Evolutionary conservation across 257 asterid species (phyloP).

Genomic region (Solanum chmielewskii): DNA sequence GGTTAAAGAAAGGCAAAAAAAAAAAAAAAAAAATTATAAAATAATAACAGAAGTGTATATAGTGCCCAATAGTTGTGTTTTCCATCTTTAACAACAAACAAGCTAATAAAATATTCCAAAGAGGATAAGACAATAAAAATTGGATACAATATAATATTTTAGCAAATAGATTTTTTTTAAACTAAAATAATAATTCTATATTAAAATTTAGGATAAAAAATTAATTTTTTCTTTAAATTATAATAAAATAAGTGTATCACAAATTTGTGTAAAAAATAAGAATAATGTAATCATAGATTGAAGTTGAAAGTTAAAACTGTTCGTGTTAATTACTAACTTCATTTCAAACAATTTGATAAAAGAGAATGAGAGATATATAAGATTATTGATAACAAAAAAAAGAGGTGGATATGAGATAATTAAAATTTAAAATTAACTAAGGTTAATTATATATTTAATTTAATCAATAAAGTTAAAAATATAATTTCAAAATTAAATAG

Average conservation of each 20-base stretch:
- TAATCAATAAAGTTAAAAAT: not conserved
- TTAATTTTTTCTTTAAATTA: not conserved
- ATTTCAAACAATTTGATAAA: not conserved
- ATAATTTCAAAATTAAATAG: not conserved
- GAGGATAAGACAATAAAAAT: not conserved
- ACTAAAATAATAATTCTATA: not conserved
- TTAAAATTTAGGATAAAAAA: not conserved
- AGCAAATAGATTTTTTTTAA: not conserved
- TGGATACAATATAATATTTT: not conserved
- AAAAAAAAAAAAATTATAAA: not conserved
- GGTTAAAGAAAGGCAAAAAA: not conserved
- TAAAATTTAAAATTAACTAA: not conserved
- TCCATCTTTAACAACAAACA: not conserved
- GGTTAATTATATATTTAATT: not conserved
- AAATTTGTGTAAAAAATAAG: not conserved
- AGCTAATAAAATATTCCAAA: not conserved
- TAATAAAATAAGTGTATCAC: not conserved
- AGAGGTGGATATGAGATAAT: not conserved
- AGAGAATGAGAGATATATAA: not conserved
- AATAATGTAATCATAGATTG: not conserved
- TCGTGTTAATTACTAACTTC: not conserved
- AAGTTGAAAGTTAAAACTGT: not conserved
- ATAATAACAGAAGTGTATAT: not conserved
- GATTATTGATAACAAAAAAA: not conserved
- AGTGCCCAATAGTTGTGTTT: not conserved